These are phyloP conservation scores for Pestalotiopsis sp. DNA, from an alignment of 2,329 filamentous ascomycete genomes.

Conservation along the genomic window DNA sequence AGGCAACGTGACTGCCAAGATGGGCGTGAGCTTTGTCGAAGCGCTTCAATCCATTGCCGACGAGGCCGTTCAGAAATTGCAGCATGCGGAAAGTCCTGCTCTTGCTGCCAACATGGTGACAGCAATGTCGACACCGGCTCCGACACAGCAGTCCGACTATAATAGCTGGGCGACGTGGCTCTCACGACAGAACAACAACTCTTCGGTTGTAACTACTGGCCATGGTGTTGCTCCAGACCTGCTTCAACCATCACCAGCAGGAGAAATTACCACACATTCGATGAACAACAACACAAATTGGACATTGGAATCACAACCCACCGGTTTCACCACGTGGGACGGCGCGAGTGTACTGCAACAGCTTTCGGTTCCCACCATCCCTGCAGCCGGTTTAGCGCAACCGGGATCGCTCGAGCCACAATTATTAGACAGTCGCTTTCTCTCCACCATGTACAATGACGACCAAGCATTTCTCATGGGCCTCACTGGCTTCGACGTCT, in stretches of 20 bases:
- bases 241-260: not conserved
- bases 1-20: slow-evolving; percentile 31
- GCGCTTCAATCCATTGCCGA: slow-evolving; percentile 28
- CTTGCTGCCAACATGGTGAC: not conserved
- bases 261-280: not conserved
- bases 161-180: slow-evolving; percentile 12
- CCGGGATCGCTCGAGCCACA: not conserved
- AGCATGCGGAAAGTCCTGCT: not conserved
- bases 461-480: slow-evolving; percentile 30
- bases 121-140: slow-evolving; percentile 15
- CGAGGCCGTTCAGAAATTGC: slow-evolving; percentile 23
- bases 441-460: slow-evolving; percentile 21
- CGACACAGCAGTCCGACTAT: slow-evolving; percentile 4
- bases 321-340: slow-evolving; percentile 12
- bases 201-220: not conserved
- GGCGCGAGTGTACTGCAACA: slow-evolving; percentile 11
- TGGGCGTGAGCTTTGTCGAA: slow-evolving; percentile 30
- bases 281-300: not conserved
- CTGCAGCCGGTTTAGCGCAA: not conserved
- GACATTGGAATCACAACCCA: not conserved
- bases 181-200: slow-evolving; percentile 4
- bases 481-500: slow-evolving; percentile 28
- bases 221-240: not conserved
- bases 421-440: slow-evolving; percentile 5
- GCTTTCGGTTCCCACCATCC: slow-evolving; percentile 8